Evolutionary conservation across 1,284 basidiomycete genomes (phyloP), one percentile per base, ranked within the genome.

Genomic region (Ganoderma meredithae): DNA sequence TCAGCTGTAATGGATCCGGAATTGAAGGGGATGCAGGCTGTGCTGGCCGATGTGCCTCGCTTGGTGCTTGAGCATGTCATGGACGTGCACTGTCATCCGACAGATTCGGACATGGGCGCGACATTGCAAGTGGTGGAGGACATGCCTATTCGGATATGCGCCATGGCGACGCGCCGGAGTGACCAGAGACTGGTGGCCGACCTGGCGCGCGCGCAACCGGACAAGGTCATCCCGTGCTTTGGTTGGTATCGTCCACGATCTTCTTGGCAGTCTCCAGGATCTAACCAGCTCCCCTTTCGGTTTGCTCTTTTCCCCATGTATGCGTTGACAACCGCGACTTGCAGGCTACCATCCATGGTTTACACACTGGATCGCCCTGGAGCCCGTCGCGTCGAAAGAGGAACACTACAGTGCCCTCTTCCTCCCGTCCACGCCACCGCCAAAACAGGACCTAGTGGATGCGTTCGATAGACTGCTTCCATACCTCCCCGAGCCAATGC

Each of bases 311-410:
- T n/a, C 7, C 25, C 49, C 47, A 62, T 44, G 58, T 53, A 41
- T 59, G 56, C 36, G 33, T 65, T 68, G 65, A 66, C 64, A 49
- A 60, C 15, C 58, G 58, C 69, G 31, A 60, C 59, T 53, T 55
- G 56, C 71, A 94, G 93, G 94, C 22, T 89, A 93, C 73, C 94
- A 95, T 77, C 94, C 94, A 6, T 95, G 94, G 94, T 95, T 92
- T 78, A 83, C 88, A 3, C 89, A 95, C 77, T 83, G 83, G 74
- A 91, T 95, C 72, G 84, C 90, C 3, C 78, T 88, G 40, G 73
- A 73, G 22, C 68, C 69, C 65, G 64, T 66, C 65, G 41, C 43
- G 71, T 81, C 84, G 69, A 93, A 89, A 76, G 85, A 87, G 69
- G 81, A 84, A 15, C 94, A 95, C 78, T 95, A 95, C 77, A 79